Conservation (phyloP, 257 asterid species). For the Capsicum baccatum region DNA sequence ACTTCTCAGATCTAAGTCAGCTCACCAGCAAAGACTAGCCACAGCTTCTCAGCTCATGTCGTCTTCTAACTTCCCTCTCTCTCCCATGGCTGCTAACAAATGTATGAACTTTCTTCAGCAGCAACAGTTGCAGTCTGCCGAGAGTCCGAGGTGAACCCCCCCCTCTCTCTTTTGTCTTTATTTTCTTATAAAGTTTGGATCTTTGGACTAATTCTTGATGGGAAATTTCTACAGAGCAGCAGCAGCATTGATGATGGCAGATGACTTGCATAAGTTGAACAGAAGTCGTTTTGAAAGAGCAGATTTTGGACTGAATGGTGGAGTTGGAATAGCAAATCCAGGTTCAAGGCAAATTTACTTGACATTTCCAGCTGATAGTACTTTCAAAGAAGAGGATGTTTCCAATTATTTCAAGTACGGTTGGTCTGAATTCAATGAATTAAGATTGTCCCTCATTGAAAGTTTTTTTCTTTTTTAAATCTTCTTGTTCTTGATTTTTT, state of each 20-base stretch:
- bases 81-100: conserved; percentile 47
- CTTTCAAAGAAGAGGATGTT: conserved; percentile 74
- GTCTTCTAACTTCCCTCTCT: conserved; percentile 50
- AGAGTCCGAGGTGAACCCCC: conserved; percentile 54
- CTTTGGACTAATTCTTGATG: conserved; percentile 23
- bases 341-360: conserved; percentile 74
- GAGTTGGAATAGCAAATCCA: conserved; percentile 43
- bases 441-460: neutral
- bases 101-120: conserved; percentile 62
- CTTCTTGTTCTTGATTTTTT: neutral
- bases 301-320: conserved; percentile 54
- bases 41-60: conserved; percentile 46
- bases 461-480: neutral
- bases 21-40: conserved; percentile 48
- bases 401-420: conserved; percentile 64
- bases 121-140: conserved; percentile 50
- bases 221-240: conserved; percentile 24
- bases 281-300: conserved; percentile 49
- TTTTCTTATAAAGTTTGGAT: neutral
- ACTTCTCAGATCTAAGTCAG: conserved; percentile 56
- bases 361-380: conserved; percentile 74
- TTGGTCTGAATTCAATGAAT: neutral
- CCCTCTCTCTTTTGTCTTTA: neutral
- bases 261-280: conserved; percentile 52
- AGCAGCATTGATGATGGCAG: conserved; percentile 53